Evolutionary conservation across 768 basidiomycete genomes (phyloP).

Genomic region (Tulasnella sp.): DNA sequence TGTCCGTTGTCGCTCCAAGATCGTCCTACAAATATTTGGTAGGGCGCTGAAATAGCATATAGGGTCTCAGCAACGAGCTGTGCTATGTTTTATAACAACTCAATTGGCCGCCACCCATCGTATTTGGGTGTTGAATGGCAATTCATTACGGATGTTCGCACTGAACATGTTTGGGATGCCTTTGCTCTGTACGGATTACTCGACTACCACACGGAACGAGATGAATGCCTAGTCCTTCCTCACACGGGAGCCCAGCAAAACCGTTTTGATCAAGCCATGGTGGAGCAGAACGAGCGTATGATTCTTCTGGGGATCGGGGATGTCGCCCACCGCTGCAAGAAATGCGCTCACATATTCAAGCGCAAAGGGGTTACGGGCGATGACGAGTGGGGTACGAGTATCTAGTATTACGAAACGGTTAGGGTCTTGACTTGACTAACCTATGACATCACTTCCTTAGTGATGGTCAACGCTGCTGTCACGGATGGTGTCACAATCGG

Average conservation of each 20-base stretch:
- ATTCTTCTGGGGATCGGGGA: not conserved
- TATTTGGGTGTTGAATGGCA: not conserved
- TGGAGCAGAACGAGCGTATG: not conserved
- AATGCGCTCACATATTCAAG: not conserved
- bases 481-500: slow-evolving; percentile 41
- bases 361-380: not conserved
- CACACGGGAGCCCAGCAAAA: not conserved
- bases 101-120: not conserved
- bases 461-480: slow-evolving; percentile 30
- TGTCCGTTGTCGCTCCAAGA: no score
- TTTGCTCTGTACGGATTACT: not conserved
- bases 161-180: not conserved
- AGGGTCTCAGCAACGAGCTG: not conserved
- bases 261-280: not conserved
- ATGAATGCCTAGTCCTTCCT: not conserved
- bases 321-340: not conserved
- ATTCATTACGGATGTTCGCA: not conserved
- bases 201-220: not conserved
- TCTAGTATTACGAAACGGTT: not conserved
- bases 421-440: no score
- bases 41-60: no score
- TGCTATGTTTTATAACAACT: not conserved
- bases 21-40: no score
- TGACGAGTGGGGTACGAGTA: not conserved
- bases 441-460: not conserved